A percentile compares a stretch with the other conserved stretches of the same genome.
Evolutionary conservation across 2,329 filamentous ascomycete species (phyloP).

Genomic region (Pseudogymnoascus sp.): DNA sequence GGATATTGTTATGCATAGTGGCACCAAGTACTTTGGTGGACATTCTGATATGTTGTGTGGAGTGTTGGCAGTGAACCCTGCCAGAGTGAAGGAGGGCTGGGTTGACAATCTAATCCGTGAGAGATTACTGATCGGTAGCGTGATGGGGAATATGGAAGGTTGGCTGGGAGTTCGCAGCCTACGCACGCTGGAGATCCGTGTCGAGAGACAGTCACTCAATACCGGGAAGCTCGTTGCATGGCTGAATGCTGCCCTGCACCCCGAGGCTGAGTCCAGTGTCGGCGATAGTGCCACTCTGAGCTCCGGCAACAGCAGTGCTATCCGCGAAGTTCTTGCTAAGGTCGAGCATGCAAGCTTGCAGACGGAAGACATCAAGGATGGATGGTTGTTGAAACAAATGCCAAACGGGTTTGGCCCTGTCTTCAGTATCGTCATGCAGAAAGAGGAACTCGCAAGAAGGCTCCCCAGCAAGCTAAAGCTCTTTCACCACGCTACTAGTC

Average conservation of each 20-base stretch:
- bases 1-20: conserved; percentile 84
- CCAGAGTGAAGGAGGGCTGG: conserved; percentile 46
- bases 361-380: conserved; percentile 46
- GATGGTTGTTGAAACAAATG: conserved; percentile 84
- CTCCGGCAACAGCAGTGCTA: conserved; percentile 32
- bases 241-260: conserved; percentile 41
- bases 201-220: conserved; percentile 67
- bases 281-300: conserved; percentile 20
- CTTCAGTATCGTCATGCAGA: conserved; percentile 65
- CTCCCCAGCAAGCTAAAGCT: conserved; percentile 72
- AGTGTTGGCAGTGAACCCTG: conserved; percentile 60
- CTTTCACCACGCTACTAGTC: conserved; percentile 90
- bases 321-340: conserved; percentile 49
- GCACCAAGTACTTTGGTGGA: conserved; percentile 93
- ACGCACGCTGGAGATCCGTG: conserved; percentile 76
- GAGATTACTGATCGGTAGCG: conserved; percentile 68
- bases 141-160: conserved; percentile 83
- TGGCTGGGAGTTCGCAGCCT: conserved; percentile 87
- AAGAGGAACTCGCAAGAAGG: conserved; percentile 51
- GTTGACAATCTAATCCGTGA: conserved; percentile 56
- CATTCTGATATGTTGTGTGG: conserved; percentile 92
- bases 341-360: conserved; percentile 79
- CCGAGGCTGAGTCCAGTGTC: conserved; percentile 12
- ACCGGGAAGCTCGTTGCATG: conserved; percentile 64
- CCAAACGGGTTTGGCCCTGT: conserved; percentile 84